Evolutionary conservation across 495 filamentous ascomycete species (phyloP), one percentile per base, ranked within the genome.

Genomic region (Lindgomyces ingoldianus): DNA sequence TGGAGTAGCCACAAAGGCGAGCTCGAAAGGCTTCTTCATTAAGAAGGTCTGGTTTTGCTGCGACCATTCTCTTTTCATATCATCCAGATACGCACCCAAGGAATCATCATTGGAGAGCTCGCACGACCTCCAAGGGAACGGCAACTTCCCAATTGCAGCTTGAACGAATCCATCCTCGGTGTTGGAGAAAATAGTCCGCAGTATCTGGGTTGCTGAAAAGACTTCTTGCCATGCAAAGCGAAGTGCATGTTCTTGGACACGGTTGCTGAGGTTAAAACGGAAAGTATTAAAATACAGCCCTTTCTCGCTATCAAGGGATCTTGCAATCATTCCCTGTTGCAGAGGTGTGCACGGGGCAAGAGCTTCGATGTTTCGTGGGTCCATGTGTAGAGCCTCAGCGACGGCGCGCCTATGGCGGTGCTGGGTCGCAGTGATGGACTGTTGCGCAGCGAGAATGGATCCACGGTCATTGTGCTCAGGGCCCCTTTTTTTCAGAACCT

Each of bases 311-410:
- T 80, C 76, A 4, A 84, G 73, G n/a, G 87, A 87, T 46, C 85
- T 80, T 19, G 86, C 83, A 47, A 94, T 85, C 76, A 95, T 91
- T 11, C 89, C 91, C 67, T 91, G 83, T 68, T 96, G 91, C 1
- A 94, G 75, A 0, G 90, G 81, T 0, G 91, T 91, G 66, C 90
- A 93, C 10, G 89, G 91, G 1, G 84, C 81, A 57, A 95, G 84
- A 29, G 80, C 80, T 67, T 91, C 84, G 10, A 95, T 80, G n/a
- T 84, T 76, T 19, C 76, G 64, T 4, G 69, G 62, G 1, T 65
- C 39, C 6, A 84, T 53, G 1, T 72, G 73, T 0, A 91, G 74
- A 2, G 74, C 74, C 24, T 77, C 74, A 24, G 80, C 80, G 19
- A 83, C 74, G 6, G 67, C 68, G 54, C 78, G 74, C 0, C 79